Evolutionary conservation across 2,329 filamentous ascomycete species (phyloP), one percentile per base, ranked within the genome.

Genomic region (Aspergillus flavus): DNA sequence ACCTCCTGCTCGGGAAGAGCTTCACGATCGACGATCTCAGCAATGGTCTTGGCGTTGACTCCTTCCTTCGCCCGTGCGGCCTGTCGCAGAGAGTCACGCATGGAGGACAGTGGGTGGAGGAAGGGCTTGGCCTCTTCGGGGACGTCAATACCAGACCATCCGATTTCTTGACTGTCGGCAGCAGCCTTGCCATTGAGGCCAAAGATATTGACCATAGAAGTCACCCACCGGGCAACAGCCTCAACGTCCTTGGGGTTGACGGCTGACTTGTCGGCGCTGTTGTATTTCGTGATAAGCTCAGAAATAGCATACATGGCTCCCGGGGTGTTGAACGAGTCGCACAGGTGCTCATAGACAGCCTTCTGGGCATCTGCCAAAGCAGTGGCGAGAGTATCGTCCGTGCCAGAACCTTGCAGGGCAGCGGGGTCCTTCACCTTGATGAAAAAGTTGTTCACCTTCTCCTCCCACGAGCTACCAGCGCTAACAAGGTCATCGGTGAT

Each of bases 271-370:
- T 81, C 76, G 19, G 80, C 78, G 30, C 80, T 82, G 78, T 97
- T 97, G 73, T 90, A 91, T 48, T 91, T 87, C 55, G 89, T 90
- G 65, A 97, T 89, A 28, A 97, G 81, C 61, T 92, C 88, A 2
- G 89, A 87, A 54, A 97, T 89, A n/a, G 88, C 81, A 56, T 86
- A 85, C 90, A 97, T 93, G 6, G 89, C 92, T 57, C 83, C 82
- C 1, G 91, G 88, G 0, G 94, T 97, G 77, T 97, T 91, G 76
- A 97, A 96, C 0, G 93, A 97, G 78, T 96, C 93, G 69, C 85
- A 85, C 19, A 97, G 83, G 1, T 91, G 90, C 48, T 82, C 80
- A 70, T 90, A 80, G n/a, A 90, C 79, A n/a, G 83, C 81, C 26
- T 78, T 72, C 71, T 89, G 85, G 1, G 87, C 83, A 28, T 81